phyloP scores from a whole-genome alignment of 2,329 filamentous ascomycete genomes.

The Xylaria sp. region DNA sequence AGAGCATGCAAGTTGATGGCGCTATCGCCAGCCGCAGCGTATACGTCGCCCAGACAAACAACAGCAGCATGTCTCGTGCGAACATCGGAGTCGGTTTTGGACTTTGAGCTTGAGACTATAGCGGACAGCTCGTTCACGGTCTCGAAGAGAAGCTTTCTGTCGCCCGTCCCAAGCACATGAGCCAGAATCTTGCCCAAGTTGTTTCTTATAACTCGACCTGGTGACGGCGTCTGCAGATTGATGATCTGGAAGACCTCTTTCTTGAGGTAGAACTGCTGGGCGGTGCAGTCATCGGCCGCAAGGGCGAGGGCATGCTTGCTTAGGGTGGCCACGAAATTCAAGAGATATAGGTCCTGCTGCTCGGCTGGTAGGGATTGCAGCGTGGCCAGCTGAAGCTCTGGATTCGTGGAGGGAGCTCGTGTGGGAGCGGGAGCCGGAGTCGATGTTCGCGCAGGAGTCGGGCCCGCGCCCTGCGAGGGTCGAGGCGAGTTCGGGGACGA shows the following conservation, averaged over 20 bases:
- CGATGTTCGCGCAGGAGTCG: constrained; percentile 46
- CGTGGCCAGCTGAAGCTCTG: constrained; percentile 89
- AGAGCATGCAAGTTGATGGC: constrained; percentile 84
- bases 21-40: constrained; percentile 92
- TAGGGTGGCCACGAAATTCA: constrained; percentile 87
- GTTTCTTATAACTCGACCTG: constrained; percentile 89
- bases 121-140: constrained; percentile 88
- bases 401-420: constrained; percentile 59
- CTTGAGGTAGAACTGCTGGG: constrained; percentile 91
- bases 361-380: constrained; percentile 89
- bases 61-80: constrained; percentile 88
- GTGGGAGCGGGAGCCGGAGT: constrained; percentile 45
- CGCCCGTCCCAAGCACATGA: constrained; percentile 84
- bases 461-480: constrained; percentile 49
- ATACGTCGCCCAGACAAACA: constrained; percentile 87
- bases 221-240: constrained; percentile 80
- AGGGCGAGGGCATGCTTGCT: constrained; percentile 82
- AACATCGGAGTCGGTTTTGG: constrained; percentile 78
- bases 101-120: constrained; percentile 79
- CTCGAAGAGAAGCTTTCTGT: constrained; percentile 92
- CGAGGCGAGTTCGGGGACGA: constrained; percentile 49
- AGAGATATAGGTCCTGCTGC: constrained; percentile 93
- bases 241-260: constrained; percentile 95
- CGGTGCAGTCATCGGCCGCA: constrained; percentile 81
- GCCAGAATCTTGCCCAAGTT: constrained; percentile 87